Percentiles rank a stretch among this genome's conserved stretches.
phyloP scores from a whole-genome alignment of 768 basidiomycete genomes.

The Tulasnella sp. region DNA sequence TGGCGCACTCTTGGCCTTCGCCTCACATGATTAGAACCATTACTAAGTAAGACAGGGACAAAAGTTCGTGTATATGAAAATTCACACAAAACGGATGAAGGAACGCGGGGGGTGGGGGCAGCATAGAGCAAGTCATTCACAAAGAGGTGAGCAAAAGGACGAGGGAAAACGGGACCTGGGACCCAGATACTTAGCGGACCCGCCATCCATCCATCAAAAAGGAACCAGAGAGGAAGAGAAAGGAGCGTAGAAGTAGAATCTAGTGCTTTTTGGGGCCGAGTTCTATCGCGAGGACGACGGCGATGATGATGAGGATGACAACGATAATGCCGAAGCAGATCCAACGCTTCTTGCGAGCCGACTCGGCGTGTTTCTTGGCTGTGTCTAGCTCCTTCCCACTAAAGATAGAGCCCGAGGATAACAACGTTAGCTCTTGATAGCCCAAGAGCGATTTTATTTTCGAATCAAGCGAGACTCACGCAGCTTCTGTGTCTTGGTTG shows the following conservation, averaged over 20 bases:
- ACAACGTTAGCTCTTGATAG: not conserved
- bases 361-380: conserved; percentile 73
- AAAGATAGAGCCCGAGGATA: conserved; percentile 3
- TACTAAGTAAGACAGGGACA: no score
- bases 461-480: conserved; percentile 27
- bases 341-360: conserved; percentile 93
- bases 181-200: not conserved
- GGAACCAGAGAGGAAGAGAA: not conserved
- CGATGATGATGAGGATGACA: conserved; percentile 51
- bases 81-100: no score
- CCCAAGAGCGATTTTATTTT: no score
- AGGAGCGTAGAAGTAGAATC: no score
- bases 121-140: no score
- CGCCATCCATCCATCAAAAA: not conserved
- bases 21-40: no score
- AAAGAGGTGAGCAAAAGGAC: no score
- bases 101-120: no score
- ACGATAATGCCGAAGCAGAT: conserved; percentile 79
- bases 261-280: conserved; percentile 37
- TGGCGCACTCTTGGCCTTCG: no score
- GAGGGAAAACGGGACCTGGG: not conserved
- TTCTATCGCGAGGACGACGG: conserved; percentile 50
- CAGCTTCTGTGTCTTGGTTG: conserved; percentile 33
- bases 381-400: conserved; percentile 77
- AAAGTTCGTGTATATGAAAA: no score